Base-by-base conservation (phyloP, 2,329 filamentous ascomycete species). In the Botrytis squamosa region DNA sequence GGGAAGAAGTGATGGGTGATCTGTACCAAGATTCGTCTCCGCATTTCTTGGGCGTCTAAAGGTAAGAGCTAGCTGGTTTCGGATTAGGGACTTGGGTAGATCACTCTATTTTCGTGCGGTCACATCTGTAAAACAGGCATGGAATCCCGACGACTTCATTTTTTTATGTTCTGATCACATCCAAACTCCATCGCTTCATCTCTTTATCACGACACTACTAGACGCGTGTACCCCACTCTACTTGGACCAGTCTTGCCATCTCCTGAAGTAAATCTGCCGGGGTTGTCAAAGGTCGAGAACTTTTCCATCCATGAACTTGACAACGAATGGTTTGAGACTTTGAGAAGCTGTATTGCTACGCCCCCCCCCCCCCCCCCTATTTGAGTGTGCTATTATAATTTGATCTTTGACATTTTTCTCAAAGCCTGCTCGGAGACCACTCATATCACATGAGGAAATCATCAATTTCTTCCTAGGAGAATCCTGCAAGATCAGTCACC, bases 21-120 rank as follows among this genome's bases (percentile, higher is more conserved):
- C 68, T 69, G 33, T 57, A 69, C 66, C 66, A 59, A 70, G 36
- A 71, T 64, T 55, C 33, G 46, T n/a, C 52, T 70, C 33, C 36
- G 22, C 55, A 63, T 62, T 62, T 71, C 33, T 25, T 62, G 42
- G 36, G 69, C 69, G 69, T 49, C 36, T 71, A 65, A 22, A 52
- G 46, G 57, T 18, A 25, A 55, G 29, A 55, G 12, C 69, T 71
- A 65, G 69, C 69, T 65, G 22, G 38, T 64, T 55, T 33, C 22
- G 44, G 57, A 71, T 29, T 71, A 64, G 18, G 8, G 18, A 29
- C 14, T 29, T 29, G 52, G n/a, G 52, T 18, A 55, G 52, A 55
- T 64, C 44, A 22, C 36, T 64, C 20, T 52, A 29, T 49, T 25
- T 14, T 18, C 8, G 59, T 29, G 22, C 36, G n/a, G 52, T 70